A percentile compares a stretch with the other conserved stretches of the same genome.
Conservation (phyloP, 2,329 filamentous ascomycete genomes). For the Aspergillus brasiliensis region DNA sequence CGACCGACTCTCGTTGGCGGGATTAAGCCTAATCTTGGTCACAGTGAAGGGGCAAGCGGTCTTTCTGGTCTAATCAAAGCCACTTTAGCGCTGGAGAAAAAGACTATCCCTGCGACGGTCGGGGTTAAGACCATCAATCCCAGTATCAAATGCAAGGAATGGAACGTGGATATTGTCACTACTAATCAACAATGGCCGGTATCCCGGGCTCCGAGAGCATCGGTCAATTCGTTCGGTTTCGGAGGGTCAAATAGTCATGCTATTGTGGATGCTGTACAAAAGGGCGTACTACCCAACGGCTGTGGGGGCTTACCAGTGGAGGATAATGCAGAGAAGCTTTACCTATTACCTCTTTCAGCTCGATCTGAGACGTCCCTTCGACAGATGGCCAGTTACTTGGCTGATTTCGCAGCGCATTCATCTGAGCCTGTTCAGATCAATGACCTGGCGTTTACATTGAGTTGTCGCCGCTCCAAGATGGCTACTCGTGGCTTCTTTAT, state of each 20-base stretch:
- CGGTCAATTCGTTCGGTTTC: conserved; percentile 51
- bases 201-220: conserved; percentile 34
- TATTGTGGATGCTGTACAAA: conserved; percentile 46
- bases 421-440: background rate
- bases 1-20: conserved; percentile 30
- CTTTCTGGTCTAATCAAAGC: conserved; percentile 38
- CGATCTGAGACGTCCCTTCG: background rate
- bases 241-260: conserved; percentile 42
- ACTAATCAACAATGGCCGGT: conserved; percentile 26
- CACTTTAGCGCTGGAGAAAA: conserved; percentile 44
- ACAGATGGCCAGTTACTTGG: background rate
- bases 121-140: conserved; percentile 31
- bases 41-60: conserved; percentile 38
- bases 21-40: conserved; percentile 37
- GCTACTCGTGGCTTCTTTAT: background rate
- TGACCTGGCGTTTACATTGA: background rate
- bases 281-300: background rate
- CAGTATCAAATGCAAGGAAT: conserved; percentile 24
- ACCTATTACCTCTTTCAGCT: background rate
- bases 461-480: background rate
- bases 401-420: background rate
- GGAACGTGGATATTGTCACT: conserved; percentile 26
- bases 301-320: background rate
- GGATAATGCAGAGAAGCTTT: background rate
- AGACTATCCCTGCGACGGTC: conserved; percentile 33